These are phyloP conservation scores for Trametopsis cervina DNA, from an alignment of 768 basidiomycete species.

Conservation along the genomic window DNA sequence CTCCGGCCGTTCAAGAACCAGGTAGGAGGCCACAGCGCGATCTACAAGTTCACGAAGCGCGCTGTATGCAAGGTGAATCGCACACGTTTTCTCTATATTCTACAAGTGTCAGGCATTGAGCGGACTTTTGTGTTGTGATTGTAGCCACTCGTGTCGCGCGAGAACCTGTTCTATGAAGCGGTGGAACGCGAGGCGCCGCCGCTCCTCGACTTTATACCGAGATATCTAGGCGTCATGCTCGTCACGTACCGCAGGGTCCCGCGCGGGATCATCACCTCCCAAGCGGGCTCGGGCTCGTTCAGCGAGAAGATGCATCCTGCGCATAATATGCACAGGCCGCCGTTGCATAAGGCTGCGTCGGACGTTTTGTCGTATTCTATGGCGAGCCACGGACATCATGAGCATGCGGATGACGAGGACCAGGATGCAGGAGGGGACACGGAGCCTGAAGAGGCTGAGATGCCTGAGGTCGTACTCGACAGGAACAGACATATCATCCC, in stretches of 20 bases:
- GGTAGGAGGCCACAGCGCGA: constrained; percentile 94
- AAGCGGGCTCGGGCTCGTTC: constrained; percentile 12
- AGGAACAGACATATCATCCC: constrained; percentile 96
- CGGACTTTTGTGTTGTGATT: constrained; percentile 8
- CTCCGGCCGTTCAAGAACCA: constrained; percentile 94
- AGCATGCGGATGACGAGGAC: constrained; percentile 7
- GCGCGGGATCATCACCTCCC: constrained; percentile 15
- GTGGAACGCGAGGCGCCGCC: constrained; percentile 93
- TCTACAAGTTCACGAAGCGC: constrained; percentile 96
- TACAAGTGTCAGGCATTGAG: constrained; percentile 15
- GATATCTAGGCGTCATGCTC: constrained; percentile 97
- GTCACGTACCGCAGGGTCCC: constrained; percentile 86
- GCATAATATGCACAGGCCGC: constrained; percentile 19
- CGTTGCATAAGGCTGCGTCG: constrained; percentile 23
- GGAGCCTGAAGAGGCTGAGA: constrained; percentile 60
- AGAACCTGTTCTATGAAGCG: constrained; percentile 97
- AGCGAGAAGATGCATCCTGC: constrained; percentile 9
- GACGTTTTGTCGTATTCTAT: constrained; percentile 9
- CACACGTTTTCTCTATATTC: no score
- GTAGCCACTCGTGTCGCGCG: constrained; percentile 92
- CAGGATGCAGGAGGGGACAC: constrained; percentile 35
- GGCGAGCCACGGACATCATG: neutral
- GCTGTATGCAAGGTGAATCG: constrained; percentile 97
- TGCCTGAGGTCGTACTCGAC: constrained; percentile 92
- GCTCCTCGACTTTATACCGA: constrained; percentile 90